phyloP scores from a whole-genome alignment of 78 protist species.

The Dictyostelium firmibasis region DNA sequence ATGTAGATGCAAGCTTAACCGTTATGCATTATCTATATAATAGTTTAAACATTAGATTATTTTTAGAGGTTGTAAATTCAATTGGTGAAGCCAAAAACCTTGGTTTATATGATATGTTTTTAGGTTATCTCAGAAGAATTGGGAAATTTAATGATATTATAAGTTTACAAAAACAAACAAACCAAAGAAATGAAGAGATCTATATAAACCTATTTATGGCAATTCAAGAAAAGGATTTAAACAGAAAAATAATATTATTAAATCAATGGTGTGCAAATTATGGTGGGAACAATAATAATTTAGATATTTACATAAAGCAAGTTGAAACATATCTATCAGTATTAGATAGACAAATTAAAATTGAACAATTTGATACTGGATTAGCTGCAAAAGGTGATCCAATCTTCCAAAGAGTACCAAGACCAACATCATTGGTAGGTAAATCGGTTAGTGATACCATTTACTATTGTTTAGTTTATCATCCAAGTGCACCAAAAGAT shows the following conservation, averaged over 20 bases:
- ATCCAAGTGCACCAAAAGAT: conserved; percentile 37
- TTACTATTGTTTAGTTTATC: background rate
- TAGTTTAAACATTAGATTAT: background rate
- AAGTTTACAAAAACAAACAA: background rate
- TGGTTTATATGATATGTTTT: background rate
- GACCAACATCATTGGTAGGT: background rate
- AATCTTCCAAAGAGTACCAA: background rate
- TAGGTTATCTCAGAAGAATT: conserved; percentile 3
- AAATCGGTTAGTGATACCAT: background rate
- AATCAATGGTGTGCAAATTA: background rate
- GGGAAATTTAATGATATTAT: conserved; percentile 3
- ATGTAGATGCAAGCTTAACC: background rate
- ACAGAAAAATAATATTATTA: background rate
- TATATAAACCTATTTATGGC: conserved; percentile 7
- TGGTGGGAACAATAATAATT: background rate
- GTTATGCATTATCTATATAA: background rate
- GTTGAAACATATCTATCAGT: background rate
- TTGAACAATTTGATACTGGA: conserved; percentile 10
- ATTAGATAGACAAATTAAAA: conserved; percentile 25
- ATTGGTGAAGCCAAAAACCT: too few species aligned
- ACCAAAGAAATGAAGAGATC: background rate
- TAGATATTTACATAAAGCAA: background rate
- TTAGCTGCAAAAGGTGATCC: background rate
- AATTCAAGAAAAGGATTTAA: background rate
- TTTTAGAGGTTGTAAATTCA: background rate